These are phyloP conservation scores for Alternaria tenuissima DNA, from an alignment of 2,329 filamentous ascomycete genomes.

Conservation along the genomic window DNA sequence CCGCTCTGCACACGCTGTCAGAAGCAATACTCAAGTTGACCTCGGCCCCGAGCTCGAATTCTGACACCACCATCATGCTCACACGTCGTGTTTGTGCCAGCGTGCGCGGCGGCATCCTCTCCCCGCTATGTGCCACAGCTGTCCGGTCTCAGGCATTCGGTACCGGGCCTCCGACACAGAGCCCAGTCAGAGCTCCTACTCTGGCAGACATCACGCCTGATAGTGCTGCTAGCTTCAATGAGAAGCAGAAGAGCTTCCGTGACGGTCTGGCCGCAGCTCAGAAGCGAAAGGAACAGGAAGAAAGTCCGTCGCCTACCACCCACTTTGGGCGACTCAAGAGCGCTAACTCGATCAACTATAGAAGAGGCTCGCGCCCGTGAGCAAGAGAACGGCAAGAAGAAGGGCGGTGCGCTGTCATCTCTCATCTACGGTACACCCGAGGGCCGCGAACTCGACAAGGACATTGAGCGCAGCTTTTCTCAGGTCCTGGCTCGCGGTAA, in stretches of 20 bases:
- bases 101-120: conserved; percentile 35
- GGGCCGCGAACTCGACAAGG: conserved; percentile 89
- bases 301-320: conserved; percentile 72
- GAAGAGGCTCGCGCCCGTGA: conserved; percentile 67
- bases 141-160: conserved; percentile 39
- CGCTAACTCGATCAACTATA: conserved; percentile 58
- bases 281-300: conserved; percentile 79
- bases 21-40: neutral
- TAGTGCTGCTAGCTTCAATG: conserved; percentile 77
- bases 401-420: conserved; percentile 75
- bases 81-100: conserved; percentile 40
- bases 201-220: conserved; percentile 84
- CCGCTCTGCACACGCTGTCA: conserved; percentile 4
- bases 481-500: conserved; percentile 95
- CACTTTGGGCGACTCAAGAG: conserved; percentile 50
- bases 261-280: conserved; percentile 79
- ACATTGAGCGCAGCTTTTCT: conserved; percentile 95
- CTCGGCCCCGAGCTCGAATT: neutral
- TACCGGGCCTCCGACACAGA: conserved; percentile 35
- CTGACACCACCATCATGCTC: conserved; percentile 37
- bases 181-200: conserved; percentile 63
- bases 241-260: conserved; percentile 86
- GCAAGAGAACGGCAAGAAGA: conserved; percentile 67
- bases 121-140: conserved; percentile 23
- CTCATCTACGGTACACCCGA: conserved; percentile 98